Base-by-base conservation (phyloP, 306 rosid species). In the Hippophae tibetana region DNA sequence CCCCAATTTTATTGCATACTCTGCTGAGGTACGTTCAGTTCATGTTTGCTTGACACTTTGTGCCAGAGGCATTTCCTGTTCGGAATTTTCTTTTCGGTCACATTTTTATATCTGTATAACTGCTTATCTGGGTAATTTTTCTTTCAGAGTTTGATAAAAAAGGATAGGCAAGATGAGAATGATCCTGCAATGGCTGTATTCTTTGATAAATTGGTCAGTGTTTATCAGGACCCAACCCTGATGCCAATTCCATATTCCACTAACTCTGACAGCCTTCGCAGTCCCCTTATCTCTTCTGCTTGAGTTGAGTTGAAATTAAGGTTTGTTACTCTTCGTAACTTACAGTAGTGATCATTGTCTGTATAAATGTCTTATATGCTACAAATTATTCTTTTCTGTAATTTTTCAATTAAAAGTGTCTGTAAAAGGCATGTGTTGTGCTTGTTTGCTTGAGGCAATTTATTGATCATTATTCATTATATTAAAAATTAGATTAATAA, bases 201-300 rank as follows among this genome's bases (percentile, higher is more conserved):
- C 74, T 78, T 69, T 45, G 57, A 76, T 12, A 71, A 70, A 23
- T 58, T 93, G 90, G 74, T 78, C 47, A 65, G 52, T 43, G 80
- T 80, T 38, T 92, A 92, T 71, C 71, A 71, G 69, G 95, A 92
- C 71, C 97, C 99, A 5, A 81, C 86, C 58, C 63, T 93, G 84
- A 42, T 69, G 75, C 97, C 97, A 27, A 62, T 78, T 52, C 82
- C 54, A 42, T 68, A 13, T 68, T 66, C 86, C 56, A 60, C 79
- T 42, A 68, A 69, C 67, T 42, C 7, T 47, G 84, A 74, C 42
- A 60, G 73, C 72, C 74, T 84, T 48, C 59, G 54, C 55, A 76
- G 72, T 46, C 96, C 99, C 41, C 93, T 92, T 51, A 6, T 88
- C 31, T 72, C 74, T 48, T 66, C 82, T 18, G 23, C 23, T 18